phyloP scores from a whole-genome alignment of 208 protist genomes.

The Endotrypanum monterogeii region DNA sequence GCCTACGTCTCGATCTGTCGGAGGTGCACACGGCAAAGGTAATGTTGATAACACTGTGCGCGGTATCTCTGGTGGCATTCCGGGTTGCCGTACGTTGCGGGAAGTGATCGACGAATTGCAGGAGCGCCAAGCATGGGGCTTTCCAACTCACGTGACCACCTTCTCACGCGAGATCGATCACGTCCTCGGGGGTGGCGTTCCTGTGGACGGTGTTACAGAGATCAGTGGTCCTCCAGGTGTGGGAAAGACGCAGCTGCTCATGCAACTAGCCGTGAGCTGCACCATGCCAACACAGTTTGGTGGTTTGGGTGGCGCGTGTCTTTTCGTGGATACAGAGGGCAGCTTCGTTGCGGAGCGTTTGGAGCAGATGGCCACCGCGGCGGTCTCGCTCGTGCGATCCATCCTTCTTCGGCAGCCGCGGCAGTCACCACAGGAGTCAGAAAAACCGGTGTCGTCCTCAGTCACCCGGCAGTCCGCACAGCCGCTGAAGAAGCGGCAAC shows the following conservation, averaged over 20 bases:
- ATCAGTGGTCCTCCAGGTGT: slow-evolving; percentile 87
- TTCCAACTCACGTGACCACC: slow-evolving; percentile 51
- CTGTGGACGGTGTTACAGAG: slow-evolving; percentile 70
- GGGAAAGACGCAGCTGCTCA: slow-evolving; percentile 91
- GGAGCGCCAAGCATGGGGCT: neutral
- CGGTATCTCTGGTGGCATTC: neutral
- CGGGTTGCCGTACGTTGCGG: slow-evolving; percentile 20
- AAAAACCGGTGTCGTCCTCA: neutral
- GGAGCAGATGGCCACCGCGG: slow-evolving; percentile 67
- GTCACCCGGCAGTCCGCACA: neutral
- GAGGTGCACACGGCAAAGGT: neutral
- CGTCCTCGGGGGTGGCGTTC: slow-evolving; percentile 74
- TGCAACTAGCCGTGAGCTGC: slow-evolving; percentile 87
- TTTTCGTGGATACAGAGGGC: slow-evolving; percentile 94
- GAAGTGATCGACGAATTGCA: slow-evolving; percentile 1
- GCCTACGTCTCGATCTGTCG: neutral
- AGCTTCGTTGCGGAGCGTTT: slow-evolving; percentile 82
- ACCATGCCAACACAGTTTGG: slow-evolving; percentile 68
- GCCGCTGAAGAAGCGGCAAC: neutral
- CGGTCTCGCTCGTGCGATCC: slow-evolving; percentile 41
- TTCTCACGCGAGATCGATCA: slow-evolving; percentile 76
- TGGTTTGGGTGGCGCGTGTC: slow-evolving; percentile 60
- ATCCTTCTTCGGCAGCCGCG: neutral
- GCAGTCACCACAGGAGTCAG: neutral
- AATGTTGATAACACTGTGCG: too few species aligned